These are phyloP conservation scores for Linanthus parryae DNA, from an alignment of 148 eudicot genomes.

Conservation along the genomic window DNA sequence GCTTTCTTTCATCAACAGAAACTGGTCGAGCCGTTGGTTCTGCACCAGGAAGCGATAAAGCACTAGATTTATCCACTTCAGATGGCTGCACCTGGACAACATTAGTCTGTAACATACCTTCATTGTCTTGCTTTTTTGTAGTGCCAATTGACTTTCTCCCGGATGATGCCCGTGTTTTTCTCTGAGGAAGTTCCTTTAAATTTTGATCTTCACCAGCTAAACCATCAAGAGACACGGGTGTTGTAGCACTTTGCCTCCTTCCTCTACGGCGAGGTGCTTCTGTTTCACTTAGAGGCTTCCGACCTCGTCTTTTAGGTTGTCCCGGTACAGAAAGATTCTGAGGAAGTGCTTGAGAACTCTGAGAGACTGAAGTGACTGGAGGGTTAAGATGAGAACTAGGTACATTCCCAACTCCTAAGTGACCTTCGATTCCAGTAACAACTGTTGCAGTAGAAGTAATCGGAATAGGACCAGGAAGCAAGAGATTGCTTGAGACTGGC, in stretches of 20 bases:
- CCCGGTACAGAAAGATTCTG: slow-evolving; percentile 19
- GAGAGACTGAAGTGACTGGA: slow-evolving; percentile 16
- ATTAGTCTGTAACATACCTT: slow-evolving; percentile 13
- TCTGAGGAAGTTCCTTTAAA: slow-evolving; percentile 29
- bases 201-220: slow-evolving; percentile 26
- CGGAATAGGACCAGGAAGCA: slow-evolving; percentile 23
- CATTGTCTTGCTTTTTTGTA: slow-evolving; percentile 30
- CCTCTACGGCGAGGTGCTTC: slow-evolving; percentile 62
- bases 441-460: slow-evolving; percentile 22
- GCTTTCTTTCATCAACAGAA: slow-evolving; percentile 8
- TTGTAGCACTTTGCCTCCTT: slow-evolving; percentile 32
- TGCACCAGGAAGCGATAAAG: neutral
- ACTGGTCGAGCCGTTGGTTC: slow-evolving; percentile 7
- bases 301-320: slow-evolving; percentile 41
- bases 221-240: slow-evolving; percentile 22
- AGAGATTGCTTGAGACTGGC: slow-evolving; percentile 15
- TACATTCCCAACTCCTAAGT: slow-evolving; percentile 17
- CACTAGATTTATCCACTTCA: slow-evolving; percentile 6
- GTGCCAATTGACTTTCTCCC: slow-evolving; percentile 38
- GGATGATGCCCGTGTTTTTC: slow-evolving; percentile 20
- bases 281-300: slow-evolving; percentile 30
- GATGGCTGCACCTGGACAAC: slow-evolving; percentile 12
- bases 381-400: slow-evolving; percentile 14
- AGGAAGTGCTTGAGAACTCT: slow-evolving; percentile 21
- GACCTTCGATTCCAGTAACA: slow-evolving; percentile 20